Conservation (phyloP, 2,329 filamentous ascomycete species). For the Penicillium rolfsii region DNA sequence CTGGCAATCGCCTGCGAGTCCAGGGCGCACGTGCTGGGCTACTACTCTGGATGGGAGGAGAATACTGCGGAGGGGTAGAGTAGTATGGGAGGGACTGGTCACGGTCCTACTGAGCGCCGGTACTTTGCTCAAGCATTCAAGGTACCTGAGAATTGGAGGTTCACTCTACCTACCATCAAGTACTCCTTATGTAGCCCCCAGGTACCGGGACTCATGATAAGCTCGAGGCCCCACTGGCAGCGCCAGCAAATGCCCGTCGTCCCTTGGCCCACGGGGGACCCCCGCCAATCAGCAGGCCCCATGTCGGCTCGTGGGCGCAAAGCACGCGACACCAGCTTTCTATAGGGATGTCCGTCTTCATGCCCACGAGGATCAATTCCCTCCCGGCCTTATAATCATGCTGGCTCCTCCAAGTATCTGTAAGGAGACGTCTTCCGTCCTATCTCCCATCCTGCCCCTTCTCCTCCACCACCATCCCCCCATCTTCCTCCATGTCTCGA, state of each 20-base stretch:
- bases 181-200: neutral
- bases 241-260: constrained; percentile 35
- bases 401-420: neutral
- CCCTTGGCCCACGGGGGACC: constrained; percentile 24
- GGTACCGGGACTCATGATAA: constrained; percentile 17
- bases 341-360: constrained; percentile 18
- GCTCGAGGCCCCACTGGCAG: constrained; percentile 23
- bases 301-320: constrained; percentile 37
- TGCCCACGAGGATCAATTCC: constrained; percentile 5
- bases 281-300: constrained; percentile 32
- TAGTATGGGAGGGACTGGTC: neutral
- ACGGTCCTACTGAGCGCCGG: neutral
- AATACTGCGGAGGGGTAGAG: neutral
- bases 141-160: neutral
- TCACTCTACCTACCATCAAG: neutral
- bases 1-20: constrained; percentile 13
- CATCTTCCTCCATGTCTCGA: constrained; percentile 36
- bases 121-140: neutral
- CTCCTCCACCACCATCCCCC: neutral
- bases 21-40: constrained; percentile 29
- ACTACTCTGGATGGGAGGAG: constrained; percentile 20
- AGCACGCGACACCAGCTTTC: constrained; percentile 43
- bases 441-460: constrained; percentile 1
- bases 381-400: constrained; percentile 4
- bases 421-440: neutral